These are phyloP conservation scores for Mrakia frigida DNA, from an alignment of 768 basidiomycete genomes.

Conservation along the genomic window DNA sequence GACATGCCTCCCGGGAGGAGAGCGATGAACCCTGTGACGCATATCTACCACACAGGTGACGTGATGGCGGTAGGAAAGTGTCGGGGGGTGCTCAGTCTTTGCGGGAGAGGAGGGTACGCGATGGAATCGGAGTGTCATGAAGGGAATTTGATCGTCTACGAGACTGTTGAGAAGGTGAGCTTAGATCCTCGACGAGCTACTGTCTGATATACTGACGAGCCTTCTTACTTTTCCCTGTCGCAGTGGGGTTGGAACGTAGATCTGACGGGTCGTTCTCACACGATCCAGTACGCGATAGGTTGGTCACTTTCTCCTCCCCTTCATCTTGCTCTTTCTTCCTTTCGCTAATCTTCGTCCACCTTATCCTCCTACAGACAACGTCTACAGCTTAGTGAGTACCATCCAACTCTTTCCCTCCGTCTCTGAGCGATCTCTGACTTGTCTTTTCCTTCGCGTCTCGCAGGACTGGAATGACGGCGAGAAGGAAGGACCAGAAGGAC, in stretches of 20 bases:
- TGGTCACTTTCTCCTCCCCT: not conserved
- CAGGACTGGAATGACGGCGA: constrained; percentile 32
- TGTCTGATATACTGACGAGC: not conserved
- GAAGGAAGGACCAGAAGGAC: constrained; percentile 20
- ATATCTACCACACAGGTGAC: constrained; percentile 30
- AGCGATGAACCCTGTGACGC: not conserved
- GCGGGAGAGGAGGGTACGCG: constrained; percentile 27
- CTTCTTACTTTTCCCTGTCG: not conserved
- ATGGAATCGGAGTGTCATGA: constrained; percentile 28
- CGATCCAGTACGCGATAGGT: constrained; percentile 30
- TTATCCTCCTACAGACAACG: constrained; percentile 9
- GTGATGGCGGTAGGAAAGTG: constrained; percentile 21
- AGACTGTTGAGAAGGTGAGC: constrained; percentile 24
- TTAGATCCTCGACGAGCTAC: too few species aligned
- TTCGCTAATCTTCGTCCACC: not conserved
- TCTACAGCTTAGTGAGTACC: constrained; percentile 1
- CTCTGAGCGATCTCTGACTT: not conserved
- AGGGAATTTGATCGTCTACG: constrained; percentile 23
- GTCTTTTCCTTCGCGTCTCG: not conserved
- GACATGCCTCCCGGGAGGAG: not conserved
- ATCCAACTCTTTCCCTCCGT: not conserved
- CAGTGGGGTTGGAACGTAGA: constrained; percentile 29
- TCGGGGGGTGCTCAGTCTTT: constrained; percentile 1
- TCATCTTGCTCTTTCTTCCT: not conserved
- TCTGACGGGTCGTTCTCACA: constrained; percentile 27